Percentiles rank a stretch among this genome's conserved stretches.
Evolutionary conservation across 2,329 filamentous ascomycete species (phyloP).

Genomic region (Fusarium oligoseptatum): DNA sequence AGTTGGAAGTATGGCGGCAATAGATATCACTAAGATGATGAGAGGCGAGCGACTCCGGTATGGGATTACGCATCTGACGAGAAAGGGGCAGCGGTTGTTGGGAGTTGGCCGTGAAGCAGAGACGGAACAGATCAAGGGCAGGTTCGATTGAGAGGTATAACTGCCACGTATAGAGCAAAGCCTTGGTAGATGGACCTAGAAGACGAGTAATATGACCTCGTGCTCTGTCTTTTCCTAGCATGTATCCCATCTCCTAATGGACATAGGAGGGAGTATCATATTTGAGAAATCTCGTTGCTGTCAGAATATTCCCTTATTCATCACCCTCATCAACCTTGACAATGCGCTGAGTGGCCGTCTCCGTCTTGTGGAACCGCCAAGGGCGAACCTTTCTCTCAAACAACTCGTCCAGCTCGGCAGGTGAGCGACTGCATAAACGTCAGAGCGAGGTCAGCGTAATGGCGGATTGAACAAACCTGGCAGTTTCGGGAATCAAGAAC

Average conservation of each 20-base stretch:
- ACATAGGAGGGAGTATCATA: background rate
- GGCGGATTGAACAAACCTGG: background rate
- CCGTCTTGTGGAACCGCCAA: slow-evolving; percentile 27
- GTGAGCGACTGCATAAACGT: slow-evolving; percentile 26
- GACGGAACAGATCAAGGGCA: background rate
- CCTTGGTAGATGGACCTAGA: background rate
- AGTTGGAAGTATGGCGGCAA: background rate
- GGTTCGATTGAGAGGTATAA: background rate
- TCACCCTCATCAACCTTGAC: background rate
- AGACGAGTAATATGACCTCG: rapidly evolving
- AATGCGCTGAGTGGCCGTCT: slow-evolving; percentile 13
- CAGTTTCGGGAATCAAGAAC: background rate
- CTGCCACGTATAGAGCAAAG: background rate
- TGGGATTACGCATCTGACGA: background rate
- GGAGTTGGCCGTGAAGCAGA: background rate
- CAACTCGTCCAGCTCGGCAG: slow-evolving; percentile 50
- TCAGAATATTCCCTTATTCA: background rate
- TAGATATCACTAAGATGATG: background rate
- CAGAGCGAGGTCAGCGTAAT: too few species aligned
- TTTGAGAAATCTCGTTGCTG: background rate
- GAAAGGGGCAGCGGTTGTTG: background rate
- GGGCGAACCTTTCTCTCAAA: slow-evolving; percentile 42
- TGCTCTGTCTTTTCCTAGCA: background rate
- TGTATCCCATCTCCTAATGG: background rate
- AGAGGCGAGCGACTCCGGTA: background rate